Conservation (phyloP, 2,329 filamentous ascomycete genomes). For the Colletotrichum australisinense region DNA sequence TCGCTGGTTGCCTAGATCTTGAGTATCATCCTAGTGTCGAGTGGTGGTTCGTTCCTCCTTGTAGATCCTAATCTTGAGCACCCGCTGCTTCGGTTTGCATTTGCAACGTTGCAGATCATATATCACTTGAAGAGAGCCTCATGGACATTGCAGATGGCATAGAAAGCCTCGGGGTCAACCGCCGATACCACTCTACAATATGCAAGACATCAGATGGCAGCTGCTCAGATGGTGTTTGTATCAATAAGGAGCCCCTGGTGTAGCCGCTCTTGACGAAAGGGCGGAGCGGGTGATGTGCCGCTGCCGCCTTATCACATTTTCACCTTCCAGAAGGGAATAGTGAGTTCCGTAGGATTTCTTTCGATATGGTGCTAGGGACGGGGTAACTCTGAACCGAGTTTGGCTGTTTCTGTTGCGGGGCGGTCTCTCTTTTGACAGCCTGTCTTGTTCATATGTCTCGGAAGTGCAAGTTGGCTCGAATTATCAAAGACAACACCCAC, state of each 20-base stretch:
- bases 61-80: neutral
- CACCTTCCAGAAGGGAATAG: conserved; percentile 1
- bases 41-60: neutral
- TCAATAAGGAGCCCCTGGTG: neutral
- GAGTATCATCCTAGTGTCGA: neutral
- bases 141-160: conserved; percentile 5
- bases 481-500: neutral
- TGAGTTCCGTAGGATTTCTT: neutral
- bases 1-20: neutral
- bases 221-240: neutral
- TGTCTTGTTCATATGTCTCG: neutral
- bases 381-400: neutral
- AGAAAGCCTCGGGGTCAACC: neutral
- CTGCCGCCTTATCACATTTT: neutral
- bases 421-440: neutral
- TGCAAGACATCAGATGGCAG: conserved; percentile 31
- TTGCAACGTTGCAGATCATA: conserved; percentile 30
- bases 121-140: neutral
- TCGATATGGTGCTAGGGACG: neutral
- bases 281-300: conserved; percentile 12
- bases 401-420: neutral
- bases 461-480: neutral
- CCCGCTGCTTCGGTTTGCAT: neutral
- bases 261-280: neutral
- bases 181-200: conserved; percentile 17